Percentiles rank a stretch among this genome's conserved stretches.
Conservation (phyloP, 2,329 filamentous ascomycete genomes). For the Rugonectria rugulosa region DNA sequence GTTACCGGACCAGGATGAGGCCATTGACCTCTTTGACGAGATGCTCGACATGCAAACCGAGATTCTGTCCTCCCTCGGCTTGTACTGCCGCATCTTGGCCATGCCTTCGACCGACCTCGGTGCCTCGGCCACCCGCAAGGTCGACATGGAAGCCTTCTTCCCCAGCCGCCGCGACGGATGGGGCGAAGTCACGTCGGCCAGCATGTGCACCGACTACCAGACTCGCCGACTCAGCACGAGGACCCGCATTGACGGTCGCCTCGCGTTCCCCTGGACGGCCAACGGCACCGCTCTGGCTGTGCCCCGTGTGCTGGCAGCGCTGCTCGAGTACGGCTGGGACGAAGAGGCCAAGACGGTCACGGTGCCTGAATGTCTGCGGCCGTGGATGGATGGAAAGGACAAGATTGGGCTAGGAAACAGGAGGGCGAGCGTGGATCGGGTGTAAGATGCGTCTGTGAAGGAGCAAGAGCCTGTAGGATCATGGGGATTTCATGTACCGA, state of each 20-base stretch:
- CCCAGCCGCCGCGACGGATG: conserved; percentile 77
- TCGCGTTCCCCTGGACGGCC: conserved; percentile 84
- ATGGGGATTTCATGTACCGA: conserved; percentile 21
- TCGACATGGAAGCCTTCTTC: conserved; percentile 95
- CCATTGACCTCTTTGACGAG: conserved; percentile 76
- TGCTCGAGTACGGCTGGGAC: conserved; percentile 92
- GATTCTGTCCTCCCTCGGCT: conserved; percentile 77
- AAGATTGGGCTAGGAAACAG: conserved; percentile 60
- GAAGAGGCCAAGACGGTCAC: conserved; percentile 70
- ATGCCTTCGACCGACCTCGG: conserved; percentile 92
- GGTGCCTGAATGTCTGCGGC: conserved; percentile 80
- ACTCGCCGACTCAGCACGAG: conserved; percentile 81
- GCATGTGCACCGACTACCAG: conserved; percentile 96
- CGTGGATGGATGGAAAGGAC: conserved; percentile 83
- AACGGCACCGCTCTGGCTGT: conserved; percentile 96
- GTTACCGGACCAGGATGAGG: conserved; percentile 57
- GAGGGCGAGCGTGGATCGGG: conserved; percentile 39
- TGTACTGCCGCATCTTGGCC: conserved; percentile 88
- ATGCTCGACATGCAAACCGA: conserved; percentile 88
- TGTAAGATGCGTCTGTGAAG: conserved; percentile 26
- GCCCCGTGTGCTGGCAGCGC: conserved; percentile 84
- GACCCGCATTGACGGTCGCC: conserved; percentile 63
- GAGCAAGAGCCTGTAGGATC: neutral
- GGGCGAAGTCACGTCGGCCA: conserved; percentile 92
- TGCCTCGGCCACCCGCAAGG: conserved; percentile 84